Base-by-base conservation (phyloP, 2,329 filamentous ascomycete species). In the Tothia fuscella region DNA sequence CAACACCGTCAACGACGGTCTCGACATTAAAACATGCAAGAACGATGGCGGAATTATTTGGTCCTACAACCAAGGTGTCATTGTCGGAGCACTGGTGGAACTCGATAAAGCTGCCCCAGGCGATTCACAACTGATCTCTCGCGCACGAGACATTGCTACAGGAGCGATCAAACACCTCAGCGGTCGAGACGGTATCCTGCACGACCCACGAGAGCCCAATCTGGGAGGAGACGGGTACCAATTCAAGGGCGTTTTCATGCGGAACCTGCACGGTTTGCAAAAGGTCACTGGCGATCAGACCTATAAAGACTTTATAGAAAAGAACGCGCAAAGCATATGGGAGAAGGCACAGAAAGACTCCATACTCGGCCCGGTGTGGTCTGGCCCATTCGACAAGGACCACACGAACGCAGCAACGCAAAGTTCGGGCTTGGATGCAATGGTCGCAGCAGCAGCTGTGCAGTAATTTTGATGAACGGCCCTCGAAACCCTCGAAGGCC, bases 241-340 rank as follows among this genome's bases (percentile, higher is more conserved):
- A 51, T 86, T 85, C 68, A 85, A 86, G 58, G 81, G 81, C 3
- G 65, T 84, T 26, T 82, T 84, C 48, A 66, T 74, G 13, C 69
- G 78, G 16, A 82, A 82, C 52, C 60, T 86, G 16, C 65, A 68
- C 25, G 69, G 72, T 42, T 57, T 86, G 25, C 64, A 80, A 17
- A 52, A 59, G 1, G 70, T 58, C 3, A 67, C 66, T 1, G 71
- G 72, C 0, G 60, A 70, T 28, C 55, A 63, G 3, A 55, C 55
- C 7, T 79, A 76, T 51, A 61, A 58, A 10, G 53, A 60, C 2
- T 77, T 78, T 42, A 71, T 85, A 43, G 56, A 67, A 36, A 61
- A 57, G 21, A 84, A 82, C 44, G 80, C 80, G 7, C 62, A 79
- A 47, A 71, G 70, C 33, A 76, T 85, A 45, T 85, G 79, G 80